A percentile compares a stretch with the other conserved stretches of the same genome.
These are phyloP conservation scores for Cladosporium sp. DNA, from an alignment of 2,329 filamentous ascomycete species.

Conservation along the genomic window DNA sequence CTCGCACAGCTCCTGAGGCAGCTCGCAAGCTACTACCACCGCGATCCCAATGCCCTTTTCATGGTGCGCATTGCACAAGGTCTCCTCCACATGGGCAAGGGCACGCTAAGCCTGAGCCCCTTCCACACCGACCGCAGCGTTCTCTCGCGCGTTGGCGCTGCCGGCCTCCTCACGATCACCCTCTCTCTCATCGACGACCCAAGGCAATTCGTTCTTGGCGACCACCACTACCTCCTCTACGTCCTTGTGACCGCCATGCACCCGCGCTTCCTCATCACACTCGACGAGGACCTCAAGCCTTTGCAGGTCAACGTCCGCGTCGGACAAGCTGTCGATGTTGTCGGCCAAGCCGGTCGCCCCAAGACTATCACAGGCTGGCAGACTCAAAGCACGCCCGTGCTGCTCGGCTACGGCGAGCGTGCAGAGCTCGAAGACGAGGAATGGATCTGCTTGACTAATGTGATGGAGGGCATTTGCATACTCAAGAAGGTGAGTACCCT, in stretches of 20 bases:
- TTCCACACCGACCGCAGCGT: constrained; percentile 99
- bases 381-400: constrained; percentile 96
- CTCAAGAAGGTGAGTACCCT: constrained; percentile 75
- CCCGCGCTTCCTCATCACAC: constrained; percentile 89
- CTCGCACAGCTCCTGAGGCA: constrained; percentile 91
- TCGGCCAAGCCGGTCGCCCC: constrained; percentile 91
- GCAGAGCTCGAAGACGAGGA: constrained; percentile 97
- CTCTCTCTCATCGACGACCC: constrained; percentile 86
- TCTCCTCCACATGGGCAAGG: constrained; percentile 98
- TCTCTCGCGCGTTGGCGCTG: constrained; percentile 83
- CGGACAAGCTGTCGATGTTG: constrained; percentile 95
- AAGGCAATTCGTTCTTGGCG: constrained; percentile 72
- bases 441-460: constrained; percentile 88
- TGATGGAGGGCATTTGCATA: constrained; percentile 90
- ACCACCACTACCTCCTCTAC: constrained; percentile 91
- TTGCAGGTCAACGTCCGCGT: constrained; percentile 94
- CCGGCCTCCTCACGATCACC: constrained; percentile 82
- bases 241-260: constrained; percentile 96
- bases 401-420: constrained; percentile 89
- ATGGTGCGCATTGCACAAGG: constrained; percentile 99
- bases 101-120: constrained; percentile 91
- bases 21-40: constrained; percentile 95
- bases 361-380: constrained; percentile 99
- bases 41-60: constrained; percentile 92
- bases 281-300: constrained; percentile 91